Evolutionary conservation across 192 early-diverging fungal genomes (phyloP), one percentile per base, ranked within the genome.

Genomic region (Linnemannia elongata): DNA sequence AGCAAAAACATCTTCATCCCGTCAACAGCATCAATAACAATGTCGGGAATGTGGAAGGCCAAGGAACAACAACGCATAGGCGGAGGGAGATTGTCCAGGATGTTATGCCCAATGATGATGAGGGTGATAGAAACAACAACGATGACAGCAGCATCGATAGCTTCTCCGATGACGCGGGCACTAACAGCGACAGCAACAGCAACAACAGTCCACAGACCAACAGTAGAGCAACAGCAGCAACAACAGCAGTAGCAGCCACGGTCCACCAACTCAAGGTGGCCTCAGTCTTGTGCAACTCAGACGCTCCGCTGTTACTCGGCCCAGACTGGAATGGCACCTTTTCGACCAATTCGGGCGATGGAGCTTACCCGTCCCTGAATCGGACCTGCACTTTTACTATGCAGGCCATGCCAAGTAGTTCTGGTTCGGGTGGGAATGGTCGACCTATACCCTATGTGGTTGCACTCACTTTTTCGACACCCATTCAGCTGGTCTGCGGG

Each of bases 401-500:
- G 27, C 82, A 73, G 24, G 75, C 81, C 20, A 24, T 73, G 24
- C 36, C 69, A 18, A 76, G 54, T 33, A 66, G 22, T 20, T 41
- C 75, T 2, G 69, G 2, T 22, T 55, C 57, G 8, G 35, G 4
- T 9, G 27, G 57, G 0, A 75, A 52, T 17, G 41, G 17, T 20
- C 55, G 41, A 39, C n/a, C n/a, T 20, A 49, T 24, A 27, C 75
- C 75, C 35, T 77, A 80, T 38, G 69, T 85, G 30, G 66, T 85
- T 69, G 78, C 78, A 35, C 69, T 85, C 57, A 85, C 69, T 45
- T 85, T 85, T 80, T 66, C 74, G 35, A 71, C 74, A 10, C 78
- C 83, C 7, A 63, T 85, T 57, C 78, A 76, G 75, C 47, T 85
- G 78, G 70, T 85, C 52, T 85, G 83, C 72, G 83, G 83, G 83